Base-by-base conservation (phyloP, 257 asterid species). In the Paulownia fortunei region DNA sequence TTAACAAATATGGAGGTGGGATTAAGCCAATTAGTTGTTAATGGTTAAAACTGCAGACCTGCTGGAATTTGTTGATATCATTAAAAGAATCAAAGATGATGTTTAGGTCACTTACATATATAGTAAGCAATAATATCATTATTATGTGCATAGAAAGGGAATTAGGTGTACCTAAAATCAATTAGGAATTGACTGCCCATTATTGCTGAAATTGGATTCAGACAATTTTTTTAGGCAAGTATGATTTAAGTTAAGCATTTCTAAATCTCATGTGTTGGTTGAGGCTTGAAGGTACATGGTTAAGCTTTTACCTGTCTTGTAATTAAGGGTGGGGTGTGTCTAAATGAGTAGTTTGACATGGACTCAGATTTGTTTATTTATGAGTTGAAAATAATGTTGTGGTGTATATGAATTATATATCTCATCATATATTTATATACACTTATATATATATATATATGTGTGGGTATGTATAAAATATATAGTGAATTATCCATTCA, bases 161-260 rank as follows among this genome's bases (percentile, higher is more conserved):
- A 59, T 74, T 74, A 74, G 79, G 65, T 74, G 71, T 60, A 74
- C 79, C 71, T 42, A n/a, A 60, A 74, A 74, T 41, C 9, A 39
- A 37, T 34, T 34, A 34, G 32, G 51, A 32, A 54, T 54, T 56
- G 63, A 21, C 63, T 56, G 24, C n/a, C 7, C n/a, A 55, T 58
- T 58, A 58, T 18, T 58, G 9, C 21, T 60, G 36, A 60, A 60
- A 13, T 13, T 27, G 21, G 16, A 30, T 60, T 58, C 0, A 60
- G 21, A 9, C 58, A n/a, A 8, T 12, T 10, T 5, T 27, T 60
- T 27, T 41, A 7, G 11, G 47, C 47, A 41, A 41, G 11, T 1
- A 5, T 8, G 1, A 41, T 41, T 60, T 26, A 60, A 26, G 0
- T 59, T 59, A 27, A 60, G 19, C 37, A 23, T 67, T 67, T 42